Conservation (phyloP, 495 filamentous ascomycete species). For the Neurospora discreta region DNA sequence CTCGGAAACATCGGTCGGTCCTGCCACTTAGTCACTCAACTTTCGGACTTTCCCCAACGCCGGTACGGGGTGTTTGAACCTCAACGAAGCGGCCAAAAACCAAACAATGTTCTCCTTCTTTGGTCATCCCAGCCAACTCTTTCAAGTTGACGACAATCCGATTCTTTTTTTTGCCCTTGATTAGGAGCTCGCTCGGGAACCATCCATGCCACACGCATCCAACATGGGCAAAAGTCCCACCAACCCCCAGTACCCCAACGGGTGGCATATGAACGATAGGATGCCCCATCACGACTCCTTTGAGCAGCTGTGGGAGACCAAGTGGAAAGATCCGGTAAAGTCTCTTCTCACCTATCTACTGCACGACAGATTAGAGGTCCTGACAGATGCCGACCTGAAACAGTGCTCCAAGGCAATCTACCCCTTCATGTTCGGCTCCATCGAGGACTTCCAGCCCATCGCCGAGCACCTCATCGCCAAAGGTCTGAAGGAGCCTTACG, state of each 20-base stretch:
- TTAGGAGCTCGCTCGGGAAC: neutral
- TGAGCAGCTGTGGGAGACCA: constrained; percentile 60
- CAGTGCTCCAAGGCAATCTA: constrained; percentile 48
- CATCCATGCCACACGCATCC: neutral
- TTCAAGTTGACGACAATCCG: neutral
- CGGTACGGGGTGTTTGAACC: neutral
- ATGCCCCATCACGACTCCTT: constrained; percentile 51
- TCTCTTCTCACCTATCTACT: neutral
- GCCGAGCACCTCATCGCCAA: constrained; percentile 42
- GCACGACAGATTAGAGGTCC: neutral
- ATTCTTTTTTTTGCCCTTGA: neutral
- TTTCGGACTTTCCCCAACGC: neutral
- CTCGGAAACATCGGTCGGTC: neutral
- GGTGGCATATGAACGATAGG: neutral
- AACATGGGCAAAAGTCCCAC: neutral
- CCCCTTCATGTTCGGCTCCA: constrained; percentile 58
- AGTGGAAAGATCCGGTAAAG: constrained; percentile 55
- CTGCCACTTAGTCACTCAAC: neutral
- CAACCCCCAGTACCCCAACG: neutral
- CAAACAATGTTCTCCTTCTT: neutral
- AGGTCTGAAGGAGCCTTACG: constrained; percentile 21
- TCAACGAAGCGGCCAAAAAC: neutral
- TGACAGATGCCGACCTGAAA: neutral
- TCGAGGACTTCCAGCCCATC: constrained; percentile 56
- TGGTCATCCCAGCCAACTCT: neutral